phyloP scores from a whole-genome alignment of 1,284 basidiomycete species.

The Stereum hirsutum region DNA sequence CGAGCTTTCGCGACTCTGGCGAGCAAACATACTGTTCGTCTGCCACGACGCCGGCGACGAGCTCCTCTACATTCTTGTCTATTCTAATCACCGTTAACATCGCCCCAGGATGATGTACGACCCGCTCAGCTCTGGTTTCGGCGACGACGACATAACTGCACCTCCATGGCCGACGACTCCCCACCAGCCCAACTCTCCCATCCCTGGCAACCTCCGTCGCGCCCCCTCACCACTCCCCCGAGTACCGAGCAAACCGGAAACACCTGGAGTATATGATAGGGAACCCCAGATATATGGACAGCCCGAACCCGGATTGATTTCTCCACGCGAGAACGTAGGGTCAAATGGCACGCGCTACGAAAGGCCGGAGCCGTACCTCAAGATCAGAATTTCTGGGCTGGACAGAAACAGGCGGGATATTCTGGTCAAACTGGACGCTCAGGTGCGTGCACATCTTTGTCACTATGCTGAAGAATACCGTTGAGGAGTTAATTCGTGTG shows the following conservation, averaged over 20 bases:
- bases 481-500: background rate
- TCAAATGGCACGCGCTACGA: conserved; percentile 65
- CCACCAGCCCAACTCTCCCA: conserved; percentile 27
- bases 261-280: conserved; percentile 56
- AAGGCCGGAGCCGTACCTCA: conserved; percentile 71
- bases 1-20: too few species aligned
- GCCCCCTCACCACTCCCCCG: conserved; percentile 21
- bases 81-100: too few species aligned
- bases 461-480: background rate
- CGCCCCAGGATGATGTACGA: conserved; percentile 24
- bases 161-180: conserved; percentile 36
- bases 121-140: conserved; percentile 26
- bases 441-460: conserved; percentile 43
- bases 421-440: conserved; percentile 86
- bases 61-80: too few species aligned
- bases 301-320: conserved; percentile 71
- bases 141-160: conserved; percentile 17
- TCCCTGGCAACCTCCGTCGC: conserved; percentile 30
- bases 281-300: conserved; percentile 79
- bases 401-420: conserved; percentile 92
- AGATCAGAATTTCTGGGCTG: conserved; percentile 80
- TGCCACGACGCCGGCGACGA: too few species aligned
- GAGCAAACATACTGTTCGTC: too few species aligned
- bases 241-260: conserved; percentile 38
- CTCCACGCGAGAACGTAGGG: conserved; percentile 52